phyloP scores from a whole-genome alignment of 2,329 filamentous ascomycete species.

The Trichophyton benhamiae region DNA sequence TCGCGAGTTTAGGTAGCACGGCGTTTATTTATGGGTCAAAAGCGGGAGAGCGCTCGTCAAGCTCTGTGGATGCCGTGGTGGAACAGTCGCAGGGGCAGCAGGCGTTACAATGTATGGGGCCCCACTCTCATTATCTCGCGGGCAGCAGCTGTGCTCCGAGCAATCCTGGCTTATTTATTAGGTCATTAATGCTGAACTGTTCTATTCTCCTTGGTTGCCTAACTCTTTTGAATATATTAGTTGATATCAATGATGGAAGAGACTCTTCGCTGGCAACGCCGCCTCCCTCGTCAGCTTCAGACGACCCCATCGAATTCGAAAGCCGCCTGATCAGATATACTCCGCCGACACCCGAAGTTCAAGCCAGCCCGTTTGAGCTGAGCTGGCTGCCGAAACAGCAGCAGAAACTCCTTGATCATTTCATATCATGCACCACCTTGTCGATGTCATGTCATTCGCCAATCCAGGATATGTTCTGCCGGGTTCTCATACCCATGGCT shows the following conservation, averaged over 20 bases:
- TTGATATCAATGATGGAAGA: not conserved
- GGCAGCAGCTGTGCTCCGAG: not conserved
- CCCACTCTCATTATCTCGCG: not conserved
- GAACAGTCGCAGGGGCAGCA: not conserved
- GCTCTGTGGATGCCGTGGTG: not conserved
- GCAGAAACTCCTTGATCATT: constrained; percentile 19
- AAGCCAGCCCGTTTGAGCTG: constrained; percentile 2
- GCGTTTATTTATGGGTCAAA: constrained; percentile 7
- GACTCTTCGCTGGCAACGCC: not conserved
- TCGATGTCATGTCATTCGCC: constrained; percentile 18
- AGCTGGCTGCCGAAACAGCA: constrained; percentile 7
- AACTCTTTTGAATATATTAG: not conserved
- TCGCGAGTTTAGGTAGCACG: not conserved
- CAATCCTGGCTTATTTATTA: not conserved
- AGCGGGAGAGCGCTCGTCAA: not conserved
- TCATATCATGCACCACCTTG: constrained; percentile 25
- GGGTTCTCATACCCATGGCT: constrained; percentile 16
- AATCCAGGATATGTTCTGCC: constrained; percentile 15
- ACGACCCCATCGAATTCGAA: not conserved
- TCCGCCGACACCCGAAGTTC: not conserved
- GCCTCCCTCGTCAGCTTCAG: not conserved
- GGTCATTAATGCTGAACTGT: not conserved
- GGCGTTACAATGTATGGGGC: not conserved
- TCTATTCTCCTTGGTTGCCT: not conserved
- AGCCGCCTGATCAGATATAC: not conserved